Evolutionary conservation across 176 grass and related monocot genomes (phyloP).

Genomic region (Phragmites australis): DNA sequence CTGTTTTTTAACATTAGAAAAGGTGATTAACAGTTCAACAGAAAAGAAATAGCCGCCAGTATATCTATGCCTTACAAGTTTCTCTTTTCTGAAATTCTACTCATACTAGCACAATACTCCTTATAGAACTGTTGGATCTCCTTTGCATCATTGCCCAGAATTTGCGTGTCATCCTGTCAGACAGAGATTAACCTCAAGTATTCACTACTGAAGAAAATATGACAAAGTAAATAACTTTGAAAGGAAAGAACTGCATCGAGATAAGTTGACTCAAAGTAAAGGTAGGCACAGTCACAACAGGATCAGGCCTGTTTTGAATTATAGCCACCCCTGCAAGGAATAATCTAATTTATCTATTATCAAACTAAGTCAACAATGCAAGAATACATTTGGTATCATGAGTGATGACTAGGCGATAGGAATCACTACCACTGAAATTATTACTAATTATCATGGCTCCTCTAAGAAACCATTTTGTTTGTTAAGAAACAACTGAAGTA

Average conservation of each 20-base stretch:
- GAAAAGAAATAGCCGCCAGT: not conserved
- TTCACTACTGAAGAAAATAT: conserved; percentile 22
- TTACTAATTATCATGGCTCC: not conserved
- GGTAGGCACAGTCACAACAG: conserved; percentile 17
- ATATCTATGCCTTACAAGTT: conserved; percentile 62
- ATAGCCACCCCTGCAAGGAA: not conserved
- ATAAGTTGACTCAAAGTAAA: conserved; percentile 17
- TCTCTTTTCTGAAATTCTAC: conserved; percentile 32
- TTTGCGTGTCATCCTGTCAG: conserved; percentile 47
- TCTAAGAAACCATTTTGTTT: not conserved
- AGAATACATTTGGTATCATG: not conserved
- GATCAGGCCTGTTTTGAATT: conserved; percentile 2
- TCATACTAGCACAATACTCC: conserved; percentile 55
- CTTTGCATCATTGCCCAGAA: conserved; percentile 47
- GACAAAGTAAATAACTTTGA: not conserved
- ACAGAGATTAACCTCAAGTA: conserved; percentile 22
- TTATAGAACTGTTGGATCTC: conserved; percentile 68
- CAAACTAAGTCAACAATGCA: conserved; percentile 24
- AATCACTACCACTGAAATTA: not conserved
- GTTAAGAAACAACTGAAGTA: conserved; percentile 11
- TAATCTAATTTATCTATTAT: not conserved
- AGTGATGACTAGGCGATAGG: not conserved
- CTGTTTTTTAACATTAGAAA: conserved; percentile 39
- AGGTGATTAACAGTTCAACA: conserved; percentile 30
- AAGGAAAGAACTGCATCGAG: conserved; percentile 8